Evolutionary conservation across 352 stramenopile species (phyloP).

Genomic region (Pythium dissotocum): DNA sequence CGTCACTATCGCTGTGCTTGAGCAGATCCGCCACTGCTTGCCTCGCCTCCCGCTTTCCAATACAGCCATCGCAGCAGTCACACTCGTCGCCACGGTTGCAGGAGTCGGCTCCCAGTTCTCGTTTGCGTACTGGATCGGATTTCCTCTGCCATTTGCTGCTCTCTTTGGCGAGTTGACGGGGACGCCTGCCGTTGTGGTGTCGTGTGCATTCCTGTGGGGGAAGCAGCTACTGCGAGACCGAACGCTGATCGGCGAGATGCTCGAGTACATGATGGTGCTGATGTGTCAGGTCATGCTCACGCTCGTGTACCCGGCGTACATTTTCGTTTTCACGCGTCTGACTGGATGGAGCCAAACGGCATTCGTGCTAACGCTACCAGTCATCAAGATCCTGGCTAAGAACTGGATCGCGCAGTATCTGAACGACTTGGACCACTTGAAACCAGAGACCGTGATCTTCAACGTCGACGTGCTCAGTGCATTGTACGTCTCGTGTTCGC

Average conservation of each 20-base stretch:
- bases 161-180: too few species aligned
- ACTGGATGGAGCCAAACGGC: conserved; percentile 17
- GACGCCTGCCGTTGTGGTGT: too few species aligned
- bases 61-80: too few species aligned
- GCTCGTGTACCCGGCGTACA: conserved; percentile 43
- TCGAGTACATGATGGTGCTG: conserved; percentile 29
- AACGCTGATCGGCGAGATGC: conserved; percentile 19
- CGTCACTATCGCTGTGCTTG: too few species aligned
- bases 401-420: conserved; percentile 26
- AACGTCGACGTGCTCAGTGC: conserved; percentile 48
- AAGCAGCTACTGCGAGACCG: conserved; percentile 2
- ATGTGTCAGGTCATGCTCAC: conserved; percentile 34
- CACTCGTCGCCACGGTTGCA: too few species aligned
- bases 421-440: conserved; percentile 27
- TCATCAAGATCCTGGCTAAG: conserved; percentile 48
- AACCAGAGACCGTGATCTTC: conserved; percentile 46
- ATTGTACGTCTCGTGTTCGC: conserved; percentile 35
- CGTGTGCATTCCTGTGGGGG: too few species aligned
- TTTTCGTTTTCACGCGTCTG: conserved; percentile 32
- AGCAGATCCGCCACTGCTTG: too few species aligned
- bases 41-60: too few species aligned
- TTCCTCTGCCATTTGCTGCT: too few species aligned
- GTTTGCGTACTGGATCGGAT: too few species aligned
- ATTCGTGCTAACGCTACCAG: conserved; percentile 37
- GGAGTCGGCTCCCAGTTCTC: too few species aligned